Evolutionary conservation across 805 yeast species (phyloP), one percentile per base, ranked within the genome.

Genomic region (Monosporozyma aquatica): DNA sequence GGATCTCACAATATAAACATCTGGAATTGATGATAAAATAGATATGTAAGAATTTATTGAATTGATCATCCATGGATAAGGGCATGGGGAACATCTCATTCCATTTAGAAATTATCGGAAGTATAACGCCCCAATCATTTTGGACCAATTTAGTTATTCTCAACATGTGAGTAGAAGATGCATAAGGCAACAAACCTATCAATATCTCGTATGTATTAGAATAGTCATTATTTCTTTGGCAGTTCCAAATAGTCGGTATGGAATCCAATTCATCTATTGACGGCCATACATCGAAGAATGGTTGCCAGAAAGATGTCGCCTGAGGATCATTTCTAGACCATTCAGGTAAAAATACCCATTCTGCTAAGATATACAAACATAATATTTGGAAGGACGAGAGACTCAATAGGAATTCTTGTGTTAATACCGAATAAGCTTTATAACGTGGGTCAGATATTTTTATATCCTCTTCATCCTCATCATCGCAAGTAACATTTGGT

Each of bases 1-100:
- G 79, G 2, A 85, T 62, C 3, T 74, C 71, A 80, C 81, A 79
- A 58, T 87, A 89, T 5, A 90, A 67, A 59, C 97, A 90, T 64
- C 98, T 79, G 2, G 97, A 82, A 58, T 92, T 90, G 43, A 89
- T 84, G 53, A 90, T 80, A 53, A 84, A 70, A 95, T 95, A 90
- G 0, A 83, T 76, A 75, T 86, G 78, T 9, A 80, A 53, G 50
- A 72, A 80, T 3, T 54, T 51, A 4, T 26, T 17, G 30, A 28
- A 46, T 23, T 29, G 30, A 8, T 33, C 29, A 3, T 42, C 42
- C 2, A 41, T 4, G 7, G 29, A 20, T 18, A 23, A 22, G 13
- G n/a, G 9, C 4, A 17, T 22, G 6, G 26, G 18, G 11, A 11
- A 34, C 26, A 34, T 22, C 7, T 11, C 24, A 14, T 45, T 20